phyloP scores from a whole-genome alignment of 1,139 yeast species.

The Casaregolazyma suthepensis region DNA sequence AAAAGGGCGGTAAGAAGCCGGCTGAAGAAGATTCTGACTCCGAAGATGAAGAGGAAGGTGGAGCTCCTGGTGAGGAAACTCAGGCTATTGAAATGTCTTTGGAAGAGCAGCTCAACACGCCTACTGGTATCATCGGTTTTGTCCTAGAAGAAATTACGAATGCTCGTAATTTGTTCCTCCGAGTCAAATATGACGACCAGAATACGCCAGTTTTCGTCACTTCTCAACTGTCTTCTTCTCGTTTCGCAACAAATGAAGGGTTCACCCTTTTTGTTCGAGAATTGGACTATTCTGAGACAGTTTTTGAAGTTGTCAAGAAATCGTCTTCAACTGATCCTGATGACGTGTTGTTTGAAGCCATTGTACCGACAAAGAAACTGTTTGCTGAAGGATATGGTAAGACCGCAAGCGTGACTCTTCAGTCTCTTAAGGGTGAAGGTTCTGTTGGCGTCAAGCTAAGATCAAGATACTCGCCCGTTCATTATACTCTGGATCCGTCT shows the following conservation, averaged over 20 bases:
- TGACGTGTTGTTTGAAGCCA: constrained; percentile 55
- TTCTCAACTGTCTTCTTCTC: constrained; percentile 40
- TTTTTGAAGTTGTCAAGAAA: constrained; percentile 53
- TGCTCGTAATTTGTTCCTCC: constrained; percentile 51
- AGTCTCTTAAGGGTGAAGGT: constrained; percentile 35
- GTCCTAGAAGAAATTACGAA: constrained; percentile 45
- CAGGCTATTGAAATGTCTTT: constrained; percentile 54
- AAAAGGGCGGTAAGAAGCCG: constrained; percentile 20
- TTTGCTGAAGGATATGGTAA: constrained; percentile 58
- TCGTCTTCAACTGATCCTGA: constrained; percentile 46
- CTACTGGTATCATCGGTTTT: constrained; percentile 71
- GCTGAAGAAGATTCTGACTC: constrained; percentile 26
- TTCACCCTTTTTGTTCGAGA: constrained; percentile 75
- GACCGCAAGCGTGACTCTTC: constrained; percentile 52
- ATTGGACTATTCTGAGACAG: constrained; percentile 63
- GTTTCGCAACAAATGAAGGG: constrained; percentile 46
- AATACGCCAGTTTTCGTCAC: constrained; percentile 58
- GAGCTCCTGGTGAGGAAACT: constrained; percentile 31
- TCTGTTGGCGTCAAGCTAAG: constrained; percentile 51
- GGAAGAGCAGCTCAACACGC: constrained; percentile 50
- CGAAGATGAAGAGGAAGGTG: constrained; percentile 32
- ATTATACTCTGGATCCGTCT: constrained; percentile 57
- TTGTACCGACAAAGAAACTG: constrained; percentile 62
- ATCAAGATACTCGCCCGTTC: constrained; percentile 75
- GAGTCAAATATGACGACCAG: constrained; percentile 67